Evolutionary conservation across 768 basidiomycete genomes (phyloP).

Genomic region (Suillus discolor): DNA sequence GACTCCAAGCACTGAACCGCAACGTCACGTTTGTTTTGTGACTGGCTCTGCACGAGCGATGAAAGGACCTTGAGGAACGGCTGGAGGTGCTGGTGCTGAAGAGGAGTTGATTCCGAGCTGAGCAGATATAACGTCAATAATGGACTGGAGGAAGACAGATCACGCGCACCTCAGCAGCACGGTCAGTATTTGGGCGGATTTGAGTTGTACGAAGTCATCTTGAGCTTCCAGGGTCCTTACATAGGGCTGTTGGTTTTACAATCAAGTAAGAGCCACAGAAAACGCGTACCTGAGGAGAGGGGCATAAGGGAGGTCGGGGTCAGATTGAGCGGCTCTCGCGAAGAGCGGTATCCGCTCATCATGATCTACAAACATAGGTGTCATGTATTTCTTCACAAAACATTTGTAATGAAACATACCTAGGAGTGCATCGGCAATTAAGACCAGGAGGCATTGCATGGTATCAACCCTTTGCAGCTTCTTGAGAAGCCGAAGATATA

Average conservation of each 20-base stretch:
- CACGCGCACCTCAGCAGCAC: conserved; percentile 68
- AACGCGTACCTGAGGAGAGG: conserved; percentile 69
- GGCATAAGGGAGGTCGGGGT: conserved; percentile 78
- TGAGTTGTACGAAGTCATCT: conserved; percentile 96
- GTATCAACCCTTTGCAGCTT: conserved; percentile 84
- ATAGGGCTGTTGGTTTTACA: conserved; percentile 12
- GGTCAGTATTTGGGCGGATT: conserved; percentile 85
- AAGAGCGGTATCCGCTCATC: conserved; percentile 86
- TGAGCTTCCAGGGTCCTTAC: conserved; percentile 76
- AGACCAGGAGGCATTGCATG: conserved; percentile 82
- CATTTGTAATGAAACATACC: conserved; percentile 46
- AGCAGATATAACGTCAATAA: conserved; percentile 6
- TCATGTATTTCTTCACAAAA: not conserved
- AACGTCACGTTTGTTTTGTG: conserved; percentile 78
- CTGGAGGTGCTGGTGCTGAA: conserved; percentile 54
- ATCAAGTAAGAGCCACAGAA: not conserved
- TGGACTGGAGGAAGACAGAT: conserved; percentile 18
- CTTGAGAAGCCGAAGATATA: conserved; percentile 90
- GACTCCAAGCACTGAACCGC: conserved; percentile 91
- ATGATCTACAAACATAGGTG: conserved; percentile 55
- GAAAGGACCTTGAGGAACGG: conserved; percentile 65
- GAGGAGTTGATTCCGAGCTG: conserved; percentile 53
- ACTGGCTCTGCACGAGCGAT: conserved; percentile 58
- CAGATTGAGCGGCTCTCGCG: conserved; percentile 57
- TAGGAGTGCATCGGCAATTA: conserved; percentile 85